Evolutionary conservation across 140 eudicot genomes (phyloP), one percentile per base, ranked within the genome.

Genomic region (Cichorium intybus): DNA sequence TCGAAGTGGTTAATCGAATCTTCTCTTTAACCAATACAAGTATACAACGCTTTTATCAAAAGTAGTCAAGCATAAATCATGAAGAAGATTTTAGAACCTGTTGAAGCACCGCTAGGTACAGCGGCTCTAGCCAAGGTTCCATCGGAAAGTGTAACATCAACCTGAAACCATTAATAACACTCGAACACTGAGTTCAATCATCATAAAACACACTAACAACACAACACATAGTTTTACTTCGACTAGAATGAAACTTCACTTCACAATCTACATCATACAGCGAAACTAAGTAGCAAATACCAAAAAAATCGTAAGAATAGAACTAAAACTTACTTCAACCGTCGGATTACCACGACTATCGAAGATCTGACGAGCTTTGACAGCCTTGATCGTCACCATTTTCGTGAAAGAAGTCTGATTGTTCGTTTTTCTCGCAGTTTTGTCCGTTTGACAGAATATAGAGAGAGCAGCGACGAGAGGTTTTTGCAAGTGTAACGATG

Each of bases 321-420:
- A 64, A 6, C 21, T 17, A 7, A 69, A 29, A 72, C 65, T 34
- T 43, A 84, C 92, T 82, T 87, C 95, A 54, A 87, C 95, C 4
- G 92, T 84, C 14, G 95, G 95, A 58, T 87, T 87, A 14, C 95
- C 95, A 51, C 95, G 88, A 23, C 93, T 81, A 71, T 87, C 92
- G 75, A 82, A 79, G 72, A 87, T 87, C 82, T 87, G 92, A 39
- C 95, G 90, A 59, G 92, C 92, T 66, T 87, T 81, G 35, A 87
- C 80, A 24, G 52, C 70, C 70, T 74, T 73, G 78, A 87, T 87
- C 52, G 84, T 77, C 41, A 70, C 84, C 90, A 83, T 83, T 69
- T 57, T 35, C 8, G 39, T 15, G 3, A n/a, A n/a, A n/a, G n/a
- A n/a, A n/a, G 31, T 65, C 15, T 37, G 35, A 33, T 27, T 43